These are phyloP conservation scores for Naematelia aurantialba DNA, from an alignment of 768 basidiomycete genomes.

Conservation along the genomic window DNA sequence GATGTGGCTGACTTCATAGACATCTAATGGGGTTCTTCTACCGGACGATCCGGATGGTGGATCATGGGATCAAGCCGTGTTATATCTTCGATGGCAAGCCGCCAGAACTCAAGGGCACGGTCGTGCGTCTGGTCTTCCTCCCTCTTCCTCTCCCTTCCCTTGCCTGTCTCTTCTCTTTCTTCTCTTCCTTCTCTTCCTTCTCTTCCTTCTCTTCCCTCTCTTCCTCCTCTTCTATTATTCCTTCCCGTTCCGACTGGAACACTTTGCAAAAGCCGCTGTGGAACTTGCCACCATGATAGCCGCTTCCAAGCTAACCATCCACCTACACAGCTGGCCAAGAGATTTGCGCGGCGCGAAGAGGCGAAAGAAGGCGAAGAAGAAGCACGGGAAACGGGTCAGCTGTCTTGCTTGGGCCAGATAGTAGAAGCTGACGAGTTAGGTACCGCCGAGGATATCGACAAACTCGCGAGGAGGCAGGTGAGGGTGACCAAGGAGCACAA, in stretches of 20 bases:
- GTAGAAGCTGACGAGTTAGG: slow-evolving; percentile 50
- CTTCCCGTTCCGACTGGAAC: too few species aligned
- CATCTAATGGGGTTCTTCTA: slow-evolving; percentile 99
- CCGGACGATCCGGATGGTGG: slow-evolving; percentile 92
- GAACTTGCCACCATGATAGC: neutral
- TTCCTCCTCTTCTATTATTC: neutral
- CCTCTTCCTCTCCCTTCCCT: neutral
- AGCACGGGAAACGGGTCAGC: slow-evolving; percentile 81
- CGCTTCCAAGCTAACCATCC: neutral
- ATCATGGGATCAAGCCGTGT: slow-evolving; percentile 96
- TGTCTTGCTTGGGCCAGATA: neutral
- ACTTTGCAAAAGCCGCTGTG: too few species aligned
- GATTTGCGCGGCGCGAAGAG: slow-evolving; percentile 84
- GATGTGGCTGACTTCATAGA: slow-evolving; percentile 50
- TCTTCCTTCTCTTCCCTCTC: neutral
- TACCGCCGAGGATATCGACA: slow-evolving; percentile 87
- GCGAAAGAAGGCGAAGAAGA: slow-evolving; percentile 93
- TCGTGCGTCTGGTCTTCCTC: slow-evolving; percentile 60
- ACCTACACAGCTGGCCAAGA: slow-evolving; percentile 76
- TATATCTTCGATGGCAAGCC: slow-evolving; percentile 99
- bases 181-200: neutral
- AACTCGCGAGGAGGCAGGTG: slow-evolving; percentile 82
- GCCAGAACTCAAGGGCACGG: slow-evolving; percentile 92
- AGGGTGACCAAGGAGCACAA: slow-evolving; percentile 95
- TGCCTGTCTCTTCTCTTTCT: neutral